A percentile compares a stretch with the other conserved stretches of the same genome.
These are phyloP conservation scores for Eutrema yunnanense DNA, from an alignment of 345 rosid species.

Conservation along the genomic window DNA sequence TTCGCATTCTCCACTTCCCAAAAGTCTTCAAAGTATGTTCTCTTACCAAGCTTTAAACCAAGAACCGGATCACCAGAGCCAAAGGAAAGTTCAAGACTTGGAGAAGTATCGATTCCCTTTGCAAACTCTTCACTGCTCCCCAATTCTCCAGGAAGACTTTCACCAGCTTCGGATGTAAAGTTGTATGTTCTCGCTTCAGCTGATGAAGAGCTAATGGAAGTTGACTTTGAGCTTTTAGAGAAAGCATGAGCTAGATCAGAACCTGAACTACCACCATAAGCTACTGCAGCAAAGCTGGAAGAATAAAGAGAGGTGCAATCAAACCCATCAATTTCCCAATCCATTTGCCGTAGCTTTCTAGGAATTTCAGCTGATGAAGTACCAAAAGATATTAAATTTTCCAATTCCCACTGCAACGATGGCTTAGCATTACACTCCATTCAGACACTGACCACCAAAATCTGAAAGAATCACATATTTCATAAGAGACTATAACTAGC, in stretches of 20 bases:
- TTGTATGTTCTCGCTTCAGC: background rate
- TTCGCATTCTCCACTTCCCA: conserved; percentile 3
- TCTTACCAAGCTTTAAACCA: background rate
- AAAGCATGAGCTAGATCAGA: conserved; percentile 62
- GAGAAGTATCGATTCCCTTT: background rate
- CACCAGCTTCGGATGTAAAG: background rate
- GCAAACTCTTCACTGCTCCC: background rate
- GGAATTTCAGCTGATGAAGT: conserved; percentile 46
- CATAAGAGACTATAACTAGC: background rate
- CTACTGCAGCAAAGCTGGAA: conserved; percentile 39
- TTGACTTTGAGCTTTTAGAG: conserved; percentile 28
- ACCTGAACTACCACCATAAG: conserved; percentile 29
- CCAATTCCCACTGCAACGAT: conserved; percentile 79
- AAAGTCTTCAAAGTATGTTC: conserved; percentile 4
- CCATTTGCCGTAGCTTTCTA: conserved; percentile 41
- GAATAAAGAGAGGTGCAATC: conserved; percentile 45
- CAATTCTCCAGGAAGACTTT: background rate
- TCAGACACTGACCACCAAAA: conserved; percentile 21
- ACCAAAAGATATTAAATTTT: conserved; percentile 53
- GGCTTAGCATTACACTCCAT: conserved; percentile 86
- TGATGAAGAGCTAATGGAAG: background rate
- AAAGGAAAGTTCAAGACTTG: background rate
- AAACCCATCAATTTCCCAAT: conserved; percentile 57
- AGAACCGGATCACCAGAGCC: background rate
- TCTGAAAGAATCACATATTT: conserved; percentile 3